phyloP scores from a whole-genome alignment of 768 basidiomycete genomes.

The Amanita exitialis region DNA sequence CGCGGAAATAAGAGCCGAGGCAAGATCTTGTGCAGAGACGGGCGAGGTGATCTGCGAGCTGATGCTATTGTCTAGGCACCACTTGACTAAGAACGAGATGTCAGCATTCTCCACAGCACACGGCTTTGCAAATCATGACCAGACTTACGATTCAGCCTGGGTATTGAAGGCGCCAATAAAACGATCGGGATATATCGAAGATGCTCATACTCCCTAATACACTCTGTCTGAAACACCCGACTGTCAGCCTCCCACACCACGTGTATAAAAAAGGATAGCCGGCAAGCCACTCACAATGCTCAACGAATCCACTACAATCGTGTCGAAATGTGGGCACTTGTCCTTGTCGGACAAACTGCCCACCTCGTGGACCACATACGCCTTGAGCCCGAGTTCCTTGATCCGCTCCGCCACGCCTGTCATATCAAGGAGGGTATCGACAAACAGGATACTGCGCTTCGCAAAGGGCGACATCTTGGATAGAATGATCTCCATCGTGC shows the following conservation, averaged over 20 bases:
- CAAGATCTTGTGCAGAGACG: conserved; percentile 78
- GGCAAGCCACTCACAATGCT: conserved; percentile 47
- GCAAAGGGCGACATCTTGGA: conserved; percentile 80
- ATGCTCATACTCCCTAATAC: conserved; percentile 85
- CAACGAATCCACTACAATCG: conserved; percentile 90
- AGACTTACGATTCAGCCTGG: conserved; percentile 61
- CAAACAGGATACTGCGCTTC: conserved; percentile 83
- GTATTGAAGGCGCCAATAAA: conserved; percentile 71
- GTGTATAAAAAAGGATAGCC: neutral
- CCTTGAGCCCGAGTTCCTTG: conserved; percentile 67
- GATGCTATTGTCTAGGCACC: conserved; percentile 95
- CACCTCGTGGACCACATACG: conserved; percentile 71
- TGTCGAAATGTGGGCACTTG: conserved; percentile 82
- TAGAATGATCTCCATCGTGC: conserved; percentile 62
- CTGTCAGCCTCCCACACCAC: neutral
- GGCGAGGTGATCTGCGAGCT: conserved; percentile 92
- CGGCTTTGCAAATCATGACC: neutral
- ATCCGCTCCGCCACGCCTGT: conserved; percentile 72
- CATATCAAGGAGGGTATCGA: conserved; percentile 74
- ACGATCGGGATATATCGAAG: conserved; percentile 95
- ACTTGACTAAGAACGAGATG: conserved; percentile 57
- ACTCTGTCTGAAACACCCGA: conserved; percentile 55
- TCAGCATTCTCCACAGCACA: conserved; percentile 5
- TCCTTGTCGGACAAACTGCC: conserved; percentile 75
- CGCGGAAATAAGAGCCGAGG: conserved; percentile 86